A percentile compares a stretch with the other conserved stretches of the same genome.
Evolutionary conservation across 2,329 filamentous ascomycete species (phyloP).

Genomic region (Delphinella strobiligena): DNA sequence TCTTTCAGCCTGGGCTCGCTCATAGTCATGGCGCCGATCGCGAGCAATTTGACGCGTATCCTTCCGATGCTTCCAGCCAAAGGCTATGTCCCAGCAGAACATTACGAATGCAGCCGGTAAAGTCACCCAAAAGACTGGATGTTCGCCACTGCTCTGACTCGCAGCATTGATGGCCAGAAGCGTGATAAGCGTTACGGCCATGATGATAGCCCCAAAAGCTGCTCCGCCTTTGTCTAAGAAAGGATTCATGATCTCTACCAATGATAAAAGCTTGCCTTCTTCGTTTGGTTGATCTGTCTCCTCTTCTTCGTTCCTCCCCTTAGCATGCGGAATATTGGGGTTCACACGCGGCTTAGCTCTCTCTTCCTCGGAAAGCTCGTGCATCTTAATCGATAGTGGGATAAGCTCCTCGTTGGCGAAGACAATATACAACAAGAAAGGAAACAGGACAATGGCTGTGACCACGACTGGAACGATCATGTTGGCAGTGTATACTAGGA

Average conservation of each 20-base stretch:
- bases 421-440: slow-evolving; percentile 57
- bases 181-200: slow-evolving; percentile 55
- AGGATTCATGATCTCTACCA: slow-evolving; percentile 66
- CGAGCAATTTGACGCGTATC: slow-evolving; percentile 52
- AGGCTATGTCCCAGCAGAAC: slow-evolving; percentile 54
- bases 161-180: slow-evolving; percentile 55
- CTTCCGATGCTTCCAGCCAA: slow-evolving; percentile 51
- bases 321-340: slow-evolving; percentile 57
- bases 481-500: slow-evolving; percentile 64
- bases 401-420: slow-evolving; percentile 54
- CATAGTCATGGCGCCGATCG: slow-evolving; percentile 40
- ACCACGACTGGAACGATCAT: slow-evolving; percentile 61
- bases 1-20: slow-evolving; percentile 30
- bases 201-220: slow-evolving; percentile 50
- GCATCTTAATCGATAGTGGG: slow-evolving; percentile 54
- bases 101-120: slow-evolving; percentile 56
- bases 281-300: slow-evolving; percentile 38
- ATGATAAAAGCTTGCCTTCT: slow-evolving; percentile 43
- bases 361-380: slow-evolving; percentile 49
- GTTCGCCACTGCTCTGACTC: slow-evolving; percentile 35
- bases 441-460: slow-evolving; percentile 58
- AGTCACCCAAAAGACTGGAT: slow-evolving; percentile 57
- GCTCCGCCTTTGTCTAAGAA: slow-evolving; percentile 58
- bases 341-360: slow-evolving; percentile 50
- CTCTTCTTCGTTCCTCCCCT: slow-evolving; percentile 42